Evolutionary conservation across 352 stramenopile species (phyloP), one percentile per base, ranked within the genome.

Genomic region (Phytopythium ostracodes): DNA sequence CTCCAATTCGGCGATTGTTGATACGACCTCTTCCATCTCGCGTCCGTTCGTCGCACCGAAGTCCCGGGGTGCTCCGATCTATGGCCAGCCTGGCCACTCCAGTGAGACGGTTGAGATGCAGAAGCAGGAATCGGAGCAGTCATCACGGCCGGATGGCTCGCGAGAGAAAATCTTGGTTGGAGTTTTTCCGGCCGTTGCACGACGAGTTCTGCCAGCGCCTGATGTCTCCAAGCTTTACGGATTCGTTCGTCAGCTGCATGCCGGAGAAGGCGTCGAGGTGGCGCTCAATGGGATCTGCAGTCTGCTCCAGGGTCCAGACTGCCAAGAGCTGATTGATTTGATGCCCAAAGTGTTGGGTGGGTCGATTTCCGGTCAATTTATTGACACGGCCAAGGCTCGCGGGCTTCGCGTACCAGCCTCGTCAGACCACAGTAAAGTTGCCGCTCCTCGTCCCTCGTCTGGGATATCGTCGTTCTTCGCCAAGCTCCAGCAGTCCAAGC

Each of bases 271-370:
- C 6, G 58, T 88, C 5, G 73, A 87, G n/a, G 20, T 42, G 6
- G 66, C 64, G 20, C 36, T 94, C 20, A 43, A 36, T 57, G 67
- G 66, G 5, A 84, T 94, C 12, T 91, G 81, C 33, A 66, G 77
- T 33, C 47, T 94, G 12, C 59, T 94, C 5, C 58, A 64, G 12
- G 27, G 67, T n/a, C 65, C 77, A 17, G 64, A 64, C 3, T 72
- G 77, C 40, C 69, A 75, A 60, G 77, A 91, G 55, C 60, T 94
- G 4, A 51, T 89, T 18, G 72, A 79, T 24, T 60, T 91, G 50
- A 81, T 94, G 67, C 77, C 82, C 4, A 80, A 87, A 54, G 76
- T 94, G 10, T 61, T 94, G 42, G 81, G 67, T 27, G 67, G 59
- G 20, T 49, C 66, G 6, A 79, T 89, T 58, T 68, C 72, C 25